Conservation (phyloP, 2,329 filamentous ascomycete genomes). For the Curvularia hawaiiensis region DNA sequence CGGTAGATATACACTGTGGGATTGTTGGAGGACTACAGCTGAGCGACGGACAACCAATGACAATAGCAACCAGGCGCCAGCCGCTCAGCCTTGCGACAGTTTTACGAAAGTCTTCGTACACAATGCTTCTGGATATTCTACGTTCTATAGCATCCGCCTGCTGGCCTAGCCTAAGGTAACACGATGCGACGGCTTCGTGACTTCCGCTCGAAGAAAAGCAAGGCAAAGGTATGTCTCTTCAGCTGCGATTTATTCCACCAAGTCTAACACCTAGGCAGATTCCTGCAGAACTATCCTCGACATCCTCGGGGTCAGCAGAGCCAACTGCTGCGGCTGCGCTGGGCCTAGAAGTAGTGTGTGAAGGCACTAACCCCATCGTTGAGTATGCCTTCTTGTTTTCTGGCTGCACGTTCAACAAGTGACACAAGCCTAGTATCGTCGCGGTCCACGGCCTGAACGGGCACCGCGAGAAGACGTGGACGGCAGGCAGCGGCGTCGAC, state of each 20-base stretch:
- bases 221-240: conserved; percentile 1
- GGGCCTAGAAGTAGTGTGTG: conserved; percentile 19
- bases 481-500: background rate
- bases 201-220: conserved; percentile 4
- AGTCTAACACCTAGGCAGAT: background rate
- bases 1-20: too few species aligned
- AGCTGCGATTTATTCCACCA: background rate
- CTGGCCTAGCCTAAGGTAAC: background rate
- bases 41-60: too few species aligned
- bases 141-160: background rate
- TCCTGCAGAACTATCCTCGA: background rate
- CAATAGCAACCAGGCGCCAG: too few species aligned
- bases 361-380: conserved; percentile 16
- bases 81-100: background rate
- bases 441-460: background rate
- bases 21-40: too few species aligned
- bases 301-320: background rate
- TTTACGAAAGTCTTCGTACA: background rate
- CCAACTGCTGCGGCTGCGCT: conserved; percentile 4
- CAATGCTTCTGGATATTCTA: background rate
- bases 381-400: too few species aligned
- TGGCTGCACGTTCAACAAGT: too few species aligned
- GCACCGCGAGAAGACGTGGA: background rate
- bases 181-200: conserved; percentile 3
- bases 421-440: background rate